Conservation (phyloP, 768 basidiomycete genomes). For the Boletus subparvulus region DNA sequence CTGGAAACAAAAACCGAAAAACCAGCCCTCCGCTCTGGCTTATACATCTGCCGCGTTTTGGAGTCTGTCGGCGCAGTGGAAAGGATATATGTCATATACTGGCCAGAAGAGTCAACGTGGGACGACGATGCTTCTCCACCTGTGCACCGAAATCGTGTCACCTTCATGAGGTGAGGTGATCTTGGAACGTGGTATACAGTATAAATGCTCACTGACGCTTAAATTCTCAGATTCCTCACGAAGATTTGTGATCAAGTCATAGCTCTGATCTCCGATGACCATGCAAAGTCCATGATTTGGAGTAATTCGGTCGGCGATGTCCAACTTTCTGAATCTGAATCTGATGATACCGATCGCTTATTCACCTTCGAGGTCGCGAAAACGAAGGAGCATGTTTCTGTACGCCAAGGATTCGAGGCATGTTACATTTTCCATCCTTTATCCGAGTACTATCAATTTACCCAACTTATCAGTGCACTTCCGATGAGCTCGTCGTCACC, state of each 20-base stretch:
- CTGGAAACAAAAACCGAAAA: constrained; percentile 1
- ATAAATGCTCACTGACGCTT: neutral
- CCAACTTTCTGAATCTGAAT: constrained; percentile 9
- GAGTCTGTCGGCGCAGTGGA: constrained; percentile 7
- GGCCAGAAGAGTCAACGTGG: constrained; percentile 65
- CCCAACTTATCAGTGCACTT: constrained; percentile 7
- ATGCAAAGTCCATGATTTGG: constrained; percentile 48
- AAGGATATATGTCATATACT: constrained; percentile 52
- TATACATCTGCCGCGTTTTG: constrained; percentile 42
- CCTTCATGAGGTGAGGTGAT: constrained; percentile 45
- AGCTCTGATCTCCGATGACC: constrained; percentile 48
- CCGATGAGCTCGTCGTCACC: constrained; percentile 17
- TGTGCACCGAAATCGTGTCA: constrained; percentile 50
- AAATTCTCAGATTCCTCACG: constrained; percentile 48
- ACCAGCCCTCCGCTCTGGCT: constrained; percentile 45
- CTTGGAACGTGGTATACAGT: neutral
- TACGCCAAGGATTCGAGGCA: constrained; percentile 48
- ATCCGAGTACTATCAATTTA: neutral
- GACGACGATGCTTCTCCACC: constrained; percentile 47
- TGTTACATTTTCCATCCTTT: neutral
- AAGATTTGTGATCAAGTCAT: constrained; percentile 56
- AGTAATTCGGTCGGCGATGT: constrained; percentile 31
- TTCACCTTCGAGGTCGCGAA: constrained; percentile 58
- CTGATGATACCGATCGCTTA: constrained; percentile 43
- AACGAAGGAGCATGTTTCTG: constrained; percentile 51